Evolutionary conservation across 352 stramenopile species (phyloP).

Genomic region (Phytophthora pini): DNA sequence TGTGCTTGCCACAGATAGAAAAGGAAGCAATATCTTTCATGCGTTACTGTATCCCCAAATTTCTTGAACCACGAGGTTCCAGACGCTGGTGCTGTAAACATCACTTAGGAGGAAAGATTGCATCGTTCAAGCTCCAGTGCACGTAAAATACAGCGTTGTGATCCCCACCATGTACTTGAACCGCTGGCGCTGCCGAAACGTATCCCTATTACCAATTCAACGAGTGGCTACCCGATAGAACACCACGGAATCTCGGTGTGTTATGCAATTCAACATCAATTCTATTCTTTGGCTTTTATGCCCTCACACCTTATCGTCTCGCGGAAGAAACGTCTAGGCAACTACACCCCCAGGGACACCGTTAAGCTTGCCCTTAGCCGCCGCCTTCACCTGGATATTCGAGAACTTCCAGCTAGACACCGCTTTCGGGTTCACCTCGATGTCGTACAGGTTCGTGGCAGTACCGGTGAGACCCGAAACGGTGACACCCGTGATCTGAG

Average conservation of each 20-base stretch:
- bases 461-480: conserved; percentile 26
- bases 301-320: conserved; percentile 4
- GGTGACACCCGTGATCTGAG: conserved; percentile 9
- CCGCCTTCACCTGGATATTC: conserved; percentile 16
- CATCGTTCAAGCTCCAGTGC: too few species aligned
- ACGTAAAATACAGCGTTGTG: too few species aligned
- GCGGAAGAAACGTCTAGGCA: conserved; percentile 7
- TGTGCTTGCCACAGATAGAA: too few species aligned
- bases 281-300: conserved; percentile 6
- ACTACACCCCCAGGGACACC: conserved; percentile 21
- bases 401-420: conserved; percentile 24
- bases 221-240: neutral
- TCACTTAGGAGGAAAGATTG: too few species aligned
- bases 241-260: conserved; percentile 1
- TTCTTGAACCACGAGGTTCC: neutral
- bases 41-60: neutral
- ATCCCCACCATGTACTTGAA: neutral
- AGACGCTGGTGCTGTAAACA: neutral
- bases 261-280: conserved; percentile 11
- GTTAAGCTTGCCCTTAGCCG: conserved; percentile 20
- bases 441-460: conserved; percentile 35
- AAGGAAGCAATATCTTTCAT: too few species aligned
- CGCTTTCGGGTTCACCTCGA: conserved; percentile 27
- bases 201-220: too few species aligned
- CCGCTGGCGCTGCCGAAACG: neutral